Evolutionary conservation across 1,284 basidiomycete species (phyloP).

Genomic region (Bjerkandera adusta): DNA sequence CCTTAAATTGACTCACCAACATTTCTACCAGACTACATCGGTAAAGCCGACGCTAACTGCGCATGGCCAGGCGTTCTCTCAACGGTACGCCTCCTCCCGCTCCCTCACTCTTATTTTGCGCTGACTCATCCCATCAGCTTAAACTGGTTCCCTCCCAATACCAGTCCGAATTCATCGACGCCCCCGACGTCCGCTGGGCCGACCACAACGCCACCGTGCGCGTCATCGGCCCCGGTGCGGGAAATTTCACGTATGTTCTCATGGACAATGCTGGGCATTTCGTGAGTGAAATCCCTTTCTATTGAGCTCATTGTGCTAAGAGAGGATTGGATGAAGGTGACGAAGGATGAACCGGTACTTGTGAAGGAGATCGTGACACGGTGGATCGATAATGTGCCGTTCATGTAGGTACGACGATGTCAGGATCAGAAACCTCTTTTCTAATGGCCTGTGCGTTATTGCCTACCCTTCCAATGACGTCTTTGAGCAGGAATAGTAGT

Average conservation of each 20-base stretch:
- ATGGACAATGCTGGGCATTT: conserved; percentile 8
- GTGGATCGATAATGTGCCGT: conserved; percentile 15
- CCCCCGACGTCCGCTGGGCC: conserved; percentile 4
- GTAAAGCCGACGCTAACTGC: conserved; percentile 9
- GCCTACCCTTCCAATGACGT: too few species aligned
- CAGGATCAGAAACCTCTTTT: too few species aligned
- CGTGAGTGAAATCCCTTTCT: not conserved
- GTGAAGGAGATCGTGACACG: conserved; percentile 16
- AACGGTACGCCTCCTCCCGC: conserved; percentile 4
- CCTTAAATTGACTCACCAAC: not conserved
- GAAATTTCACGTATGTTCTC: conserved; percentile 8
- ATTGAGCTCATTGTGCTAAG: not conserved
- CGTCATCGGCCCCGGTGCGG: conserved; percentile 2
- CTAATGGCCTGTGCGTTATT: too few species aligned
- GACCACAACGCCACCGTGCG: conserved; percentile 5
- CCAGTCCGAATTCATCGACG: conserved; percentile 4
- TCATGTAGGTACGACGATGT: too few species aligned
- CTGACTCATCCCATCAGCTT: not conserved
- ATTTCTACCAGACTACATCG: conserved; percentile 8
- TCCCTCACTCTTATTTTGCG: not conserved
- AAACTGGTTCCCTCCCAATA: conserved; percentile 9
- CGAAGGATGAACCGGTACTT: conserved; percentile 15
- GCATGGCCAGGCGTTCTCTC: conserved; percentile 12
- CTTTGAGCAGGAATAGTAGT: too few species aligned
- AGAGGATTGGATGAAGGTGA: conserved; percentile 6